Base-by-base conservation (phyloP, 208 protist species). In the Leishmania lainsoni region DNA sequence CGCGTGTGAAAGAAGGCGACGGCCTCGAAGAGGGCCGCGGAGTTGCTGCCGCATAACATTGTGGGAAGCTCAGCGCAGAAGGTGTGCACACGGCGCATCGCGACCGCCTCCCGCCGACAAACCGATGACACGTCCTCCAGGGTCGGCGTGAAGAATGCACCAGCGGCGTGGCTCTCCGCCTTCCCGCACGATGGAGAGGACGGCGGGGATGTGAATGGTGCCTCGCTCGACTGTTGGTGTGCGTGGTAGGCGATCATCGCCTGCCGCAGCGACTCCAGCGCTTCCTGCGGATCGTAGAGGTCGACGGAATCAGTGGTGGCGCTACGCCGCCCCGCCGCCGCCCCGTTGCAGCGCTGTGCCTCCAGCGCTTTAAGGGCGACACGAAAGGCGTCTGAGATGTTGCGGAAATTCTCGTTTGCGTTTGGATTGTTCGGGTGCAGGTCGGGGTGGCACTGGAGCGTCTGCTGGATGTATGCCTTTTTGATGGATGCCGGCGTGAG, bases 381-480 rank as follows among this genome's bases (percentile, higher is more conserved):
- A 17, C 89, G 89, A 49, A 95, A 90, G n/a, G 93, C 93, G 12
- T 97, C 93, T 2, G 90, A 90, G 42, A 97, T 83, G 56, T 56
- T 81, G 68, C 89, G 87, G 71, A 97, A 97, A 72, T 91, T 92
- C 26, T 94, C 92, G 52, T 82, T 95, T 2, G 91, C 93, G 32
- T 92, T 74, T 0, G 93, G 89, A 69, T 97, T 89, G 58, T 87
- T 86, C 0, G 93, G 93, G 87, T 92, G 80, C 9, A 97, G 83
- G 78, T 97, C 93, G 26, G 93, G 93, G 79, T 97, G 93, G 81
- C 93, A 97, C 54, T 80, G 88, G 65, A 97, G 85, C 20, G 92
- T 94, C 61, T 92, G 88, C 54, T 86, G 61, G 68, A 97, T 89
- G 84, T 94, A 97, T 22, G 92, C 91, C 85, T 95, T 97, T 80